These are phyloP conservation scores for Dissophora globulifera DNA, from an alignment of 192 early-diverging fungal species.

Conservation along the genomic window DNA sequence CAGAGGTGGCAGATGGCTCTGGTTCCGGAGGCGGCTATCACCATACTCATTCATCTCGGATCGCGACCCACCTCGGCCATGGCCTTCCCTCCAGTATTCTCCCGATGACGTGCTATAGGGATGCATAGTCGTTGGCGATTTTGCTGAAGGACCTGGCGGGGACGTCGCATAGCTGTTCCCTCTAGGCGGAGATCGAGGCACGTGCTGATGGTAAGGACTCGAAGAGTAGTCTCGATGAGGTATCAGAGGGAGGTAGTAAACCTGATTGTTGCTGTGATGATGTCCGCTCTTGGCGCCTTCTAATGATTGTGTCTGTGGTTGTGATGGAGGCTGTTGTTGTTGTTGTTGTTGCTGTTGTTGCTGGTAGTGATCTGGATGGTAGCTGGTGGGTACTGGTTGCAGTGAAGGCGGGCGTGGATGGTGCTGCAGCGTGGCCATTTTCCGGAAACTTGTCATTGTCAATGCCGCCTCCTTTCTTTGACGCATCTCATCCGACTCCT, in stretches of 20 bases:
- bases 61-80: background rate
- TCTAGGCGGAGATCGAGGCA: background rate
- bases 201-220: background rate
- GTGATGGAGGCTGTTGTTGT: background rate
- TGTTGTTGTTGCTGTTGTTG: slow-evolving; percentile 1
- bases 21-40: background rate
- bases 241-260: background rate
- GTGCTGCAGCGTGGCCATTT: slow-evolving; percentile 20
- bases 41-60: background rate
- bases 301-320: background rate
- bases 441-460: slow-evolving; percentile 35
- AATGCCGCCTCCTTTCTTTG: slow-evolving; percentile 26
- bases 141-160: background rate
- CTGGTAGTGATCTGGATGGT: background rate
- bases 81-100: slow-evolving; percentile 1
- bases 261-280: background rate
- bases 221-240: slow-evolving; percentile 2
- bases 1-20: background rate
- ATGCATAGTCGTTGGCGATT: background rate
- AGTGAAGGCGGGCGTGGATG: slow-evolving; percentile 4
- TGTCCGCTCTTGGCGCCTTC: background rate
- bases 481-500: slow-evolving; percentile 38
- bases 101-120: background rate
- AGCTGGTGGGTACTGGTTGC: background rate
- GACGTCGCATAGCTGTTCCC: background rate